Evolutionary conservation across 139 green algal genomes (phyloP).

Genomic region (Picochlorum sp.): DNA sequence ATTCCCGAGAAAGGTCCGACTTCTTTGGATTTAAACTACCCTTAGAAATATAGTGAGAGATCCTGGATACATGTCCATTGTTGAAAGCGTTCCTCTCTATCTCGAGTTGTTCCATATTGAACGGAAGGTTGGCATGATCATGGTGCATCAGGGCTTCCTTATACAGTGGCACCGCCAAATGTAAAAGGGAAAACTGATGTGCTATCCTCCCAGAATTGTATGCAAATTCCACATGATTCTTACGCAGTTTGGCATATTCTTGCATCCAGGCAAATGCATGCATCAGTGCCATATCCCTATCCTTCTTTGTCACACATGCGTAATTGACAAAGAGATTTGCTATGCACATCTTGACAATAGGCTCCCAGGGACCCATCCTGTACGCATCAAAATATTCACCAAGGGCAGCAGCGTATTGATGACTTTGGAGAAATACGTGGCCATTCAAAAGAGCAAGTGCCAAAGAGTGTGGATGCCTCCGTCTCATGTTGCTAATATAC

Average conservation of each 20-base stretch:
- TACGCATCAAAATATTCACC: constrained; percentile 64
- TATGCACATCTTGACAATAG: constrained; percentile 59
- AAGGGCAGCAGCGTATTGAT: constrained; percentile 35
- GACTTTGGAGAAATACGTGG: constrained; percentile 34
- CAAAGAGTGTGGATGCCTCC: constrained; percentile 30
- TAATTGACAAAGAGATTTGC: constrained; percentile 30
- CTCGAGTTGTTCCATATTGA: neutral
- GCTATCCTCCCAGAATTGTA: constrained; percentile 81
- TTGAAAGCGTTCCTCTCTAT: neutral
- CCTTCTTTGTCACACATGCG: constrained; percentile 27
- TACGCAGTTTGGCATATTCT: constrained; percentile 16
- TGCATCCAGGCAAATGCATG: constrained; percentile 73
- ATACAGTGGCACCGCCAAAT: constrained; percentile 66
- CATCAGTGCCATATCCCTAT: constrained; percentile 53
- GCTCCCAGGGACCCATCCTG: constrained; percentile 32
- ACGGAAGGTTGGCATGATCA: neutral
- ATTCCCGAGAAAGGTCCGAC: constrained; percentile 44
- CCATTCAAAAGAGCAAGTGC: constrained; percentile 46
- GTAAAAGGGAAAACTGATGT: constrained; percentile 65
- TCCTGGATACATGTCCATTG: neutral
- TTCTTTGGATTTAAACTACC: neutral
- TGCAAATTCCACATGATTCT: constrained; percentile 37
- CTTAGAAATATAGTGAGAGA: neutral
- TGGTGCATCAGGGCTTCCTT: constrained; percentile 25
- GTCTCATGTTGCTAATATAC: constrained; percentile 26